Conservation (phyloP, 1,284 basidiomycete genomes). For the Malassezia cuniculi region DNA sequence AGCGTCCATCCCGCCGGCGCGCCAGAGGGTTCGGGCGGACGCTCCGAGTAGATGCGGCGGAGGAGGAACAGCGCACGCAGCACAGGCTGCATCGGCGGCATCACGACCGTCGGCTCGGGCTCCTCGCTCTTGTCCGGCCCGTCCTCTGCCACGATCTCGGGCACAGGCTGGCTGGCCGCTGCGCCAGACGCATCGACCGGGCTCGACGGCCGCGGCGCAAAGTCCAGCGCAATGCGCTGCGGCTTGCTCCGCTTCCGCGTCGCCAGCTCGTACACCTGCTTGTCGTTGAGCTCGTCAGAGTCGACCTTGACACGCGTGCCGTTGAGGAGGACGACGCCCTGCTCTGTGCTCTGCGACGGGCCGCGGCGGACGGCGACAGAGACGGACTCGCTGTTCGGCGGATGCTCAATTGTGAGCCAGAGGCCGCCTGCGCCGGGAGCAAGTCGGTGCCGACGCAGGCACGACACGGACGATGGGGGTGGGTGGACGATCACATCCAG, state of each 20-base stretch:
- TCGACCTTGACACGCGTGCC: conserved; percentile 77
- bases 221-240: conserved; percentile 76
- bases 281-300: conserved; percentile 72
- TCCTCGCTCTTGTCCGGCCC: neutral
- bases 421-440: conserved; percentile 78
- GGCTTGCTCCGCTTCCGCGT: conserved; percentile 79
- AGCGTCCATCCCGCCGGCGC: conserved; percentile 63
- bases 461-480: conserved; percentile 70
- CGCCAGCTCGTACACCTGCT: conserved; percentile 69
- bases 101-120: conserved; percentile 3
- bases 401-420: conserved; percentile 89
- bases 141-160: neutral
- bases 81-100: conserved; percentile 35
- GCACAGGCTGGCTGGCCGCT: neutral
- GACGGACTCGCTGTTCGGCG: conserved; percentile 56
- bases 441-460: conserved; percentile 72
- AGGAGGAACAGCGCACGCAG: conserved; percentile 39
- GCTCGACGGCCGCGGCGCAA: neutral
- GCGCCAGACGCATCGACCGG: neutral
- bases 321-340: conserved; percentile 73
- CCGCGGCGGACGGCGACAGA: conserved; percentile 61
- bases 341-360: conserved; percentile 49
- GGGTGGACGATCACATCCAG: conserved; percentile 88
- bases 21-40: conserved; percentile 46
- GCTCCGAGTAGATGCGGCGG: conserved; percentile 34